Base-by-base conservation (phyloP, 1,284 basidiomycete species). In the Chondrostereum purpureum region DNA sequence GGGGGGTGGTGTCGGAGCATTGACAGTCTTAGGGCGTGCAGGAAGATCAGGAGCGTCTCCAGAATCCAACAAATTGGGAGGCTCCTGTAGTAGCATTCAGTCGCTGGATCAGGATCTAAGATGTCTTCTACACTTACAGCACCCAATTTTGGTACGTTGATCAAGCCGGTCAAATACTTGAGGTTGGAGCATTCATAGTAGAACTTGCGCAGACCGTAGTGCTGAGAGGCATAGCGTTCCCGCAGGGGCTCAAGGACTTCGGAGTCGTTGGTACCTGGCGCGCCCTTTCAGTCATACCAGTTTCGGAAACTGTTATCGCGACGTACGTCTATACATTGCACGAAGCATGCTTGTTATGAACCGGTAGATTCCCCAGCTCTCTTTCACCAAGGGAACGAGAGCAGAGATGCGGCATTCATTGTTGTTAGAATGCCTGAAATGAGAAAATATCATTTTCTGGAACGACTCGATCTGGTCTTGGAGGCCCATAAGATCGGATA, bases 391-490 rank as follows among this genome's bases (percentile, higher is more conserved):
- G 19, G 93, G 93, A 0, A 97, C 93, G 36, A 97, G 71, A 1
- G 93, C 76, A 33, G 92, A 92, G 49, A 97, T 97, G 24, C 92
- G 85, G 64, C 93, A 95, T 67, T 97, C 93, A 54, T 97, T 97
- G 63, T 94, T 96, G 41, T 81, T 74, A 14, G 91, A 91, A 50
- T 88, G 80, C 46, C 84, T 77, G 72, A 97, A 96, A 64, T 92
- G 88, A 6, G 91, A 82, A 61, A 96, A 97, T 49, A 96, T 84
- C 71, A 93, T 85, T 66, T 93, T 92, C 61, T 97, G 92, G 72
- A 97, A 97, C 3, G 91, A 89, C 60, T 97, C 93, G 47, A 97
- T 97, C 63, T 95, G 91, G 62, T 97, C 93, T 72, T 97, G 93
- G 39, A 97, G 72, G 19, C 81, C 83, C 93, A 96, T 97, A 39